Base-by-base conservation (phyloP, 106 monocot genomes). In the Dendrobium nobile region DNA sequence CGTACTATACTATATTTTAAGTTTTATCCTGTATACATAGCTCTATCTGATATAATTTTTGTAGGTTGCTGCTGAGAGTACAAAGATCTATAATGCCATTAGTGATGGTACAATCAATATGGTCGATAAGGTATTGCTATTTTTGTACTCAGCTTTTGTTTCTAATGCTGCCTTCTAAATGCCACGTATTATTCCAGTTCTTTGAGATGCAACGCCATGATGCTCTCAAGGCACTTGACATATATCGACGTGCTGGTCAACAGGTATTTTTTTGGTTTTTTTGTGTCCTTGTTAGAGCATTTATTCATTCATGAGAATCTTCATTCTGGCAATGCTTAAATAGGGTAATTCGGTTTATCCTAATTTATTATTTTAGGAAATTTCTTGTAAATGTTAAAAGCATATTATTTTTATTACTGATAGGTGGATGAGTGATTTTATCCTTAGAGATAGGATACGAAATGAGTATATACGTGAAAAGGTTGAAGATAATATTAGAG, bases 171-270 rank as follows among this genome's bases (percentile, higher is more conserved):
- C 3, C 13, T 48, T 8, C 45, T 76, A 40, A 78, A 54, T 56
- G 37, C 28, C 8, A 72, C 26, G 19, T 77, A 37, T 64, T 80
- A 20, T 79, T 41, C 77, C 89, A 98, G 98, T 98, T 98, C 73
- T 98, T 98, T 90, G 98, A 98, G 87, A 98, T 98, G 98, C 86
- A 92, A 84, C 89, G 92, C 18, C 86, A 87, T 85, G 82, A 98
- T 86, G 95, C 98, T 80, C 18, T 98, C 75, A 92, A 81, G 77
- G 91, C 98, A 73, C 95, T 95, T 84, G 95, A 92, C 19, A 90
- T 98, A 84, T 98, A 95, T 61, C 86, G 87, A 79, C 89, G 79
- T 75, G 89, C 95, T 54, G 89, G 88, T 26, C 82, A 89, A 42
- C 98, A 98, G 95, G 98, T 98, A 92, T 67, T 47, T 77, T 41